Percentiles rank a stretch among this genome's conserved stretches.
Conservation (phyloP, 345 rosid species). For the Murraya paniculata region DNA sequence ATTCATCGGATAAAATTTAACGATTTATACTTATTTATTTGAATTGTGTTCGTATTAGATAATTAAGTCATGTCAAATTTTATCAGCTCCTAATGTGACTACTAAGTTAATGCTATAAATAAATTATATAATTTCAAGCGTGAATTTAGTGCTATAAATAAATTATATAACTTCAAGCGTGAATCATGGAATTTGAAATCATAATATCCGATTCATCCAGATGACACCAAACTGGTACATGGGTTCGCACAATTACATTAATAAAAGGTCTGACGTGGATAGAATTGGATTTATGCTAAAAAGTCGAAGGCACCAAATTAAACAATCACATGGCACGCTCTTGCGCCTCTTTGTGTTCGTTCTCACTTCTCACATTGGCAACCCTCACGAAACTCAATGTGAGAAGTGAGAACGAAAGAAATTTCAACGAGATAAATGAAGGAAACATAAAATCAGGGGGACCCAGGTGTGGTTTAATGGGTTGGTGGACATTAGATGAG, state of each 20-base stretch:
- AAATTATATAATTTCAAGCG: not conserved
- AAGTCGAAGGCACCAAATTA: slow-evolving; percentile 5
- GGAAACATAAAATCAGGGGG: not conserved
- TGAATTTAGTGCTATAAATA: not conserved
- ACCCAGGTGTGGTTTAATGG: not conserved
- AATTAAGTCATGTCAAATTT: no score
- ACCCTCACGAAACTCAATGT: not conserved
- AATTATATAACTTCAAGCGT: not conserved
- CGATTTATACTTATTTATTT: no score
- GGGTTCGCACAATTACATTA: not conserved
- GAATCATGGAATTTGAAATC: not conserved
- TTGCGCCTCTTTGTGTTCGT: not conserved
- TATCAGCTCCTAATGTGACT: not conserved
- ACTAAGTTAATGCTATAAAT: not conserved
- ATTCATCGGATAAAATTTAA: no score
- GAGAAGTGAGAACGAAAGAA: not conserved
- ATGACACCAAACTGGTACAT: not conserved
- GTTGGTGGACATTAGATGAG: not conserved
- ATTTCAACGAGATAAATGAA: not conserved
- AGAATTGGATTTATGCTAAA: not conserved
- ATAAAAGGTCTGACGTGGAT: not conserved
- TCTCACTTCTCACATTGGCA: not conserved
- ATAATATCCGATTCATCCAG: not conserved
- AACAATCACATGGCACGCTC: slow-evolving; percentile 11
- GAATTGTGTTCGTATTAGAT: accelerated